Conservation (phyloP, 2,329 filamentous ascomycete genomes). For the Pestalotiopsis sp. region DNA sequence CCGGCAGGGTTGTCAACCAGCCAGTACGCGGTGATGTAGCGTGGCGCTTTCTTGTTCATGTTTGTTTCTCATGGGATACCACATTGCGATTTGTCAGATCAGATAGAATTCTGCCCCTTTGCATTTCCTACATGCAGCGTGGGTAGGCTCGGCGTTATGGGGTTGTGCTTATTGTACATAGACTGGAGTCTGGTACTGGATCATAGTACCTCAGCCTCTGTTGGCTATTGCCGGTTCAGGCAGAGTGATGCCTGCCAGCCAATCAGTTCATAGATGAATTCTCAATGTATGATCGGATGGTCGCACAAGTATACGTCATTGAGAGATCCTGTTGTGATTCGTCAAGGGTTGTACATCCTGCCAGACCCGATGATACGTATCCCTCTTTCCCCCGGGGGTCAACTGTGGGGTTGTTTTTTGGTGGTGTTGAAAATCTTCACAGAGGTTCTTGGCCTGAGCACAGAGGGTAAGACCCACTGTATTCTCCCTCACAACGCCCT, state of each 20-base stretch:
- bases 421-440: not conserved
- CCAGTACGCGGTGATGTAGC: constrained; percentile 3
- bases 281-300: not conserved
- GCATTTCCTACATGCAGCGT: not conserved
- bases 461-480: not conserved
- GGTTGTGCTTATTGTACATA: not conserved
- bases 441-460: not conserved
- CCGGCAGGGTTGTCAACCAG: not conserved
- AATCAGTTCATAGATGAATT: not conserved
- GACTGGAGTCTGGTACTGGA: not conserved
- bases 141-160: not conserved
- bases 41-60: not conserved
- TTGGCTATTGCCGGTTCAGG: not conserved
- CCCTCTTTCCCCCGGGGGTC: not conserved
- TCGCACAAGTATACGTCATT: not conserved
- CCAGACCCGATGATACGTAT: not conserved
- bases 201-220: not conserved
- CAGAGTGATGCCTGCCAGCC: not conserved
- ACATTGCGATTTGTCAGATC: not conserved
- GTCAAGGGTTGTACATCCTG: not conserved
- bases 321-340: not conserved
- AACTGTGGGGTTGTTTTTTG: not conserved
- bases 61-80: not conserved
- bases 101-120: not conserved
- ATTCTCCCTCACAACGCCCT: not conserved